These are phyloP conservation scores for Acanthamoeba healyi DNA, from an alignment of 208 protist genomes.

Conservation along the genomic window DNA sequence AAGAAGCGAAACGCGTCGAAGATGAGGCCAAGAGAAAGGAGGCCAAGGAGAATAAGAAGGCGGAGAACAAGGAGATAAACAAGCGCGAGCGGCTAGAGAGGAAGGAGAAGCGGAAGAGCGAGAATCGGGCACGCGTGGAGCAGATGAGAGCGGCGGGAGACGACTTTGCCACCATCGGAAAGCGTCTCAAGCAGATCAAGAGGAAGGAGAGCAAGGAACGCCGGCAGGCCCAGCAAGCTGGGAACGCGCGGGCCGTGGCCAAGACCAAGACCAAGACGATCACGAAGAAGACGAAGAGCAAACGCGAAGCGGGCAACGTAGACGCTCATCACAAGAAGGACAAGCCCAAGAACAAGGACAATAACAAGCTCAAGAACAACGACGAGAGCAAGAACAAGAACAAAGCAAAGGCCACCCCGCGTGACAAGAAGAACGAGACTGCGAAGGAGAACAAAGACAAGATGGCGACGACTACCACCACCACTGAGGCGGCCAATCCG, in stretches of 20 bases:
- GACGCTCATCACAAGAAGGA: background rate
- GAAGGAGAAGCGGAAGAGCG: constrained; percentile 1
- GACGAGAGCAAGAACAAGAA: background rate
- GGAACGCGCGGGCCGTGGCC: background rate
- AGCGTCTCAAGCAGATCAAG: too few species aligned
- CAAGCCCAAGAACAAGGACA: background rate
- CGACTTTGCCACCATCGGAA: background rate
- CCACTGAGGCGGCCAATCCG: background rate
- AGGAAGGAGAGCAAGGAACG: too few species aligned
- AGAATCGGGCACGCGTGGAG: background rate
- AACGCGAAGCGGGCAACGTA: background rate
- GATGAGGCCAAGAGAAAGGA: background rate
- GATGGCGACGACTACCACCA: background rate
- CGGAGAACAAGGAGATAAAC: background rate
- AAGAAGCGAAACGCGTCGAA: background rate
- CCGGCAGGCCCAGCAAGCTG: background rate
- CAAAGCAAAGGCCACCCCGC: background rate
- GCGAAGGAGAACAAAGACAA: background rate
- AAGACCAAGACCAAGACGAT: background rate
- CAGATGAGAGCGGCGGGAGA: background rate
- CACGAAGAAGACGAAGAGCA: background rate
- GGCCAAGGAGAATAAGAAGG: background rate
- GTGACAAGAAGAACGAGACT: background rate
- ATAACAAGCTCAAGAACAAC: too few species aligned
- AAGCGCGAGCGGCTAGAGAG: background rate